Evolutionary conservation across 202 grass and related monocot genomes (phyloP).

Genomic region (Schoenoplectus tabernaemontani): DNA sequence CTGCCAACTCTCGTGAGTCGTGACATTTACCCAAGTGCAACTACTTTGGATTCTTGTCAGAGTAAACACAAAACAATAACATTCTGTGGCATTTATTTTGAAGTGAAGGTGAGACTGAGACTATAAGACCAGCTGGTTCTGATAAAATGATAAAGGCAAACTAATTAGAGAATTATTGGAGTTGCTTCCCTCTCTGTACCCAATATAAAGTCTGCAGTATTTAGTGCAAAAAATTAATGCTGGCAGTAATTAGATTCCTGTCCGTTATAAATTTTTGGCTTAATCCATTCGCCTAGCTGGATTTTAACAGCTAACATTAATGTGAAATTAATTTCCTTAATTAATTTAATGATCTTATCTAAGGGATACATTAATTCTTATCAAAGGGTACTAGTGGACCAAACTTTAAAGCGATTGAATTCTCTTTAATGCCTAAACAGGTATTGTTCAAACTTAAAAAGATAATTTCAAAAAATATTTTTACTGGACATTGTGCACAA

Average conservation of each 20-base stretch:
- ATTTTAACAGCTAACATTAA: neutral
- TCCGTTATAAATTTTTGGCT: neutral
- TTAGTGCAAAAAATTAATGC: constrained; percentile 13
- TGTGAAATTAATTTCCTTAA: neutral
- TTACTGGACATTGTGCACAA: no score
- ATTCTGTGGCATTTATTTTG: constrained; percentile 24
- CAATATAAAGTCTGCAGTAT: neutral
- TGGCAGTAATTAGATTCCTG: neutral
- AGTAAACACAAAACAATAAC: constrained; percentile 14
- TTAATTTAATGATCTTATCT: neutral
- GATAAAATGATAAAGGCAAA: constrained; percentile 16
- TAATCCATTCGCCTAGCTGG: neutral
- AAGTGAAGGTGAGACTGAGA: neutral
- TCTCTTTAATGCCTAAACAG: neutral
- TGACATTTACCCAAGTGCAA: neutral
- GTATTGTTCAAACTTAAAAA: neutral
- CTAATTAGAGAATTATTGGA: constrained; percentile 12
- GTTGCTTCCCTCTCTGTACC: constrained; percentile 18
- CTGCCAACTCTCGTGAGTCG: neutral
- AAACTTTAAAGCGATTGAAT: neutral
- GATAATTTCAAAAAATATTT: no score
- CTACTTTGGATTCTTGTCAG: constrained; percentile 8
- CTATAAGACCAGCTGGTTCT: neutral
- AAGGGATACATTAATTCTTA: neutral
- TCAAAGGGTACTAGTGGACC: neutral